These are phyloP conservation scores for Nitzschia sp. DNA, from an alignment of 108 stramenopile species.

Conservation along the genomic window DNA sequence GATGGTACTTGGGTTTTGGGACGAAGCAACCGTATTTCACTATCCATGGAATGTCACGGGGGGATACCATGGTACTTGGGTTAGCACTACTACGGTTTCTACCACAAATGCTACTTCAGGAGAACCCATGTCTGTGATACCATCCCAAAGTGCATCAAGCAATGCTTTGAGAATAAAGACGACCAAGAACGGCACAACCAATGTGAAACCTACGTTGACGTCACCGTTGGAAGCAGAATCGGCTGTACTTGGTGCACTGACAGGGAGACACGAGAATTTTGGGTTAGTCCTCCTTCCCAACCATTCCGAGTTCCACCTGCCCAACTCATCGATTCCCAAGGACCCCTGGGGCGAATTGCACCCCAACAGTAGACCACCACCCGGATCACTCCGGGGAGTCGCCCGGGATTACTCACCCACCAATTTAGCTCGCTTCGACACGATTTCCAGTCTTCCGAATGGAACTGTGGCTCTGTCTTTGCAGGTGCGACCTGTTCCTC, in stretches of 20 bases:
- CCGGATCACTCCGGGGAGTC: too few species aligned
- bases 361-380: too few species aligned
- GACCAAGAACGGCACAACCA: background rate
- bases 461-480: slow-evolving; percentile 74
- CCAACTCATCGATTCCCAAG: background rate
- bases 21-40: slow-evolving; percentile 45
- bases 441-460: background rate
- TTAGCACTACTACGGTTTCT: background rate
- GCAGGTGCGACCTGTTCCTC: slow-evolving; percentile 69
- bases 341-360: too few species aligned
- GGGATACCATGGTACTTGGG: slow-evolving; percentile 82
- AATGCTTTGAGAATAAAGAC: background rate
- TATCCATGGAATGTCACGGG: slow-evolving; percentile 88
- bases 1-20: background rate
- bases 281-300: background rate
- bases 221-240: background rate
- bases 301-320: background rate
- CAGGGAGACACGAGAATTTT: background rate
- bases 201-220: background rate
- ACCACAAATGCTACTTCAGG: background rate
- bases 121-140: background rate
- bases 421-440: too few species aligned
- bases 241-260: background rate
- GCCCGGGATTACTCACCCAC: too few species aligned
- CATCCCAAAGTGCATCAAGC: too few species aligned